phyloP scores from a whole-genome alignment of 257 asterid species.

The Lycium ferocissimum region DNA sequence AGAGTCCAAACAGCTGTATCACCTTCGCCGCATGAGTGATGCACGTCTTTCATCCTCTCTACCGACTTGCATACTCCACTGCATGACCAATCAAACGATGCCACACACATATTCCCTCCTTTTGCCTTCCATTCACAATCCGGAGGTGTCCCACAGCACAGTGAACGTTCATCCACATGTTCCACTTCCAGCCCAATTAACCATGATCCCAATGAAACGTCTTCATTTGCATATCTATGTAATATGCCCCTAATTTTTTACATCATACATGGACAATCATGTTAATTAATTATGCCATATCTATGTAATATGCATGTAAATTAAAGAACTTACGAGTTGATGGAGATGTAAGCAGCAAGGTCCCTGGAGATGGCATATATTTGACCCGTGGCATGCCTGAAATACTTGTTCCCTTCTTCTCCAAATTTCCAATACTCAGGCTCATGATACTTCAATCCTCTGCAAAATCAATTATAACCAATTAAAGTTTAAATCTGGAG shows the following conservation, averaged over 20 bases:
- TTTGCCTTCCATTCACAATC: conserved; percentile 61
- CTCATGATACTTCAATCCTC: conserved; percentile 80
- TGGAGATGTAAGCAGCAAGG: conserved; percentile 70
- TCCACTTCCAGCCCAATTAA: conserved; percentile 83
- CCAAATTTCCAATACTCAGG: conserved; percentile 90
- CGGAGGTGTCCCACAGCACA: conserved; percentile 87
- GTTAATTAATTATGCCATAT: neutral
- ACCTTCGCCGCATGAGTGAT: conserved; percentile 70
- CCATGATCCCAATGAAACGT: conserved; percentile 80
- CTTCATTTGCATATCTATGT: conserved; percentile 82
- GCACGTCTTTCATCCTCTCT: conserved; percentile 72
- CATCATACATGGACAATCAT: neutral
- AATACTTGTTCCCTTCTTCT: conserved; percentile 81
- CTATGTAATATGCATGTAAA: too few relatives aligned
- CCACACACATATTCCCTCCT: conserved; percentile 69
- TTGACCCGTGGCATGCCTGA: conserved; percentile 91
- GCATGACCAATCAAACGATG: conserved; percentile 87
- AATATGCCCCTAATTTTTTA: conserved; percentile 50
- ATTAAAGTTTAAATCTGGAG: neutral
- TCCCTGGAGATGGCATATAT: conserved; percentile 79
- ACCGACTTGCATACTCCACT: conserved; percentile 84
- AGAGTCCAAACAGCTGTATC: conserved; percentile 66
- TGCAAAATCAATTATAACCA: conserved; percentile 32
- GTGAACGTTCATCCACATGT: conserved; percentile 71
- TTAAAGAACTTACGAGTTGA: conserved; percentile 59